Conservation (phyloP, 1,284 basidiomycete genomes). For the Chalciporus sp. region DNA sequence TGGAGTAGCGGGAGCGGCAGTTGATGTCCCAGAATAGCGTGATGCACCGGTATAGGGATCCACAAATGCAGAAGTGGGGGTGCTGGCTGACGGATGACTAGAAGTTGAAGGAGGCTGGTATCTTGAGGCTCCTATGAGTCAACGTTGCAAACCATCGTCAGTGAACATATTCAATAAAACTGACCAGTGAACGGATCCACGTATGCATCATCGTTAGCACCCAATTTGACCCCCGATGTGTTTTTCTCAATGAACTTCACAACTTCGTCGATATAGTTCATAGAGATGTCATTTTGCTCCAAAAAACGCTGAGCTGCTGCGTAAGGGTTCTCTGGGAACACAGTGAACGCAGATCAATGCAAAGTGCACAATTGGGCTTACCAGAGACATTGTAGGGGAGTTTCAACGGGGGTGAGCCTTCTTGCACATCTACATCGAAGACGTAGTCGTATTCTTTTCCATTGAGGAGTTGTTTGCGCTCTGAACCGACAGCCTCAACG, state of each 20-base stretch:
- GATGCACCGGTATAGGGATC: slow-evolving; percentile 46
- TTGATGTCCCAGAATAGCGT: slow-evolving; percentile 34
- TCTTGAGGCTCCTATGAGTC: slow-evolving; percentile 40
- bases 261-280: slow-evolving; percentile 87
- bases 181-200: slow-evolving; percentile 92
- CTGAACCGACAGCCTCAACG: slow-evolving; percentile 89
- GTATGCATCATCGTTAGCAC: slow-evolving; percentile 58
- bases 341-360: slow-evolving; percentile 5
- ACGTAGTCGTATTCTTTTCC: slow-evolving; percentile 99
- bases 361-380: slow-evolving; percentile 37
- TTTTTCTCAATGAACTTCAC: slow-evolving; percentile 95
- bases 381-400: slow-evolving; percentile 91
- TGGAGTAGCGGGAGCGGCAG: slow-evolving; percentile 26
- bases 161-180: slow-evolving; percentile 16
- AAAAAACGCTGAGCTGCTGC: slow-evolving; percentile 90
- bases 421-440: slow-evolving; percentile 96
- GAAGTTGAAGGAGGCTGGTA: slow-evolving; percentile 22
- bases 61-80: slow-evolving; percentile 36
- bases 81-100: slow-evolving; percentile 10
- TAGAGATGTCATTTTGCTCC: slow-evolving; percentile 80
- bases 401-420: slow-evolving; percentile 91
- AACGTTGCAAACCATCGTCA: slow-evolving; percentile 20
- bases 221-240: slow-evolving; percentile 75
- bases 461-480: slow-evolving; percentile 84
- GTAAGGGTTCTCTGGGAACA: slow-evolving; percentile 83